phyloP scores from a whole-genome alignment of 2,329 filamentous ascomycete species.

The Cordyceps cateniannulata region DNA sequence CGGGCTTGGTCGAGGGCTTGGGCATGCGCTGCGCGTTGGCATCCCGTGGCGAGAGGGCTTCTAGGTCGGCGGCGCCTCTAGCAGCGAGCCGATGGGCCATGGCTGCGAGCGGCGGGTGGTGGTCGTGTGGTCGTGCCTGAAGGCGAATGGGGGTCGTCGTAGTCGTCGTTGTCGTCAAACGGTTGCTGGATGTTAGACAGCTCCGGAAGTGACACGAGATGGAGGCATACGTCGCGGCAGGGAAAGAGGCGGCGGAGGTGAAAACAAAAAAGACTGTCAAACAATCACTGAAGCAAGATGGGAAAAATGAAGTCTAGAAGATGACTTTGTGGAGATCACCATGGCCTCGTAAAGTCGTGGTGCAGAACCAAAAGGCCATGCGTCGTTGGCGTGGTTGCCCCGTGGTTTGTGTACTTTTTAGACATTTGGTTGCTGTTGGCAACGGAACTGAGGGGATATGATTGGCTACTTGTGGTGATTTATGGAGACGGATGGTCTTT shows the following conservation, averaged over 20 bases:
- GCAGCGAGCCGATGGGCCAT: slow-evolving; percentile 45
- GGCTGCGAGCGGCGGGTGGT: slow-evolving; percentile 3
- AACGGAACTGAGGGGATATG: slow-evolving; percentile 15
- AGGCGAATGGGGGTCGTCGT: neutral
- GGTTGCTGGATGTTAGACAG: neutral
- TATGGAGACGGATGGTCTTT: neutral
- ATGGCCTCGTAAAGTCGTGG: neutral
- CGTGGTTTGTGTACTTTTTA: slow-evolving; percentile 30
- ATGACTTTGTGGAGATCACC: slow-evolving; percentile 6
- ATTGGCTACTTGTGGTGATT: neutral
- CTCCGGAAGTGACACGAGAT: neutral
- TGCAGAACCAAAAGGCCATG: neutral
- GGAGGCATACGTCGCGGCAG: neutral
- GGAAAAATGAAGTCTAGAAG: slow-evolving; percentile 12
- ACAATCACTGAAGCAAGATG: slow-evolving; percentile 7
- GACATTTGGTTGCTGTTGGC: slow-evolving; percentile 25
- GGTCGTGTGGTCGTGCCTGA: too few species aligned
- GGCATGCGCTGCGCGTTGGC: slow-evolving; percentile 52
- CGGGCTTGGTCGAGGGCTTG: slow-evolving; percentile 23
- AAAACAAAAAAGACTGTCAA: neutral
- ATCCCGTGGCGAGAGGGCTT: slow-evolving; percentile 60
- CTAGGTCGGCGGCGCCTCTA: slow-evolving; percentile 49
- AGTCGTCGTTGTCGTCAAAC: neutral
- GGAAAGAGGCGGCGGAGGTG: neutral
- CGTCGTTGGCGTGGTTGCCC: slow-evolving; percentile 10